Evolutionary conservation across 192 early-diverging fungal species (phyloP).

Genomic region (Coemansia sp.): DNA sequence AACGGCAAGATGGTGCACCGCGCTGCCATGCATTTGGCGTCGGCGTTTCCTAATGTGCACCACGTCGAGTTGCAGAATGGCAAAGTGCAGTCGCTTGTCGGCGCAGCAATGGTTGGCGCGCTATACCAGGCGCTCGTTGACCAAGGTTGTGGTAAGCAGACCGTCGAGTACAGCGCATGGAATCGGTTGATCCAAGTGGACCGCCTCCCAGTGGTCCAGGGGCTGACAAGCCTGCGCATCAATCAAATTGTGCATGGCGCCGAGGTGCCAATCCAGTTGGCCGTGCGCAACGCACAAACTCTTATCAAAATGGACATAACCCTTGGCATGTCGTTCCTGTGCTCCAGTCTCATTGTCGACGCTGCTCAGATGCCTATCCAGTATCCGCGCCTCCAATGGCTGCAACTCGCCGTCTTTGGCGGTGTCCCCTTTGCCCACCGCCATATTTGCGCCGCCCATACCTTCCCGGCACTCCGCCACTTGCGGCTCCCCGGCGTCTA

Average conservation of each 20-base stretch:
- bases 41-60: neutral
- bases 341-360: neutral
- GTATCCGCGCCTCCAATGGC: slow-evolving; percentile 12
- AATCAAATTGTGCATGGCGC: neutral
- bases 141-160: neutral
- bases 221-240: slow-evolving; percentile 1
- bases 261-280: neutral
- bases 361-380: neutral
- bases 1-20: neutral
- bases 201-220: neutral
- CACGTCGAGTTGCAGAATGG: neutral
- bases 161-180: neutral
- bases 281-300: neutral
- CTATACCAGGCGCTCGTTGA: neutral
- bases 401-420: slow-evolving; percentile 9
- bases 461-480: slow-evolving; percentile 15
- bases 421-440: slow-evolving; percentile 10
- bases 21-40: neutral
- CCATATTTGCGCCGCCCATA: neutral
- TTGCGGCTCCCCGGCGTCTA: slow-evolving; percentile 12
- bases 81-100: neutral
- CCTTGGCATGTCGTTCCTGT: neutral
- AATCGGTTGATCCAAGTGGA: neutral
- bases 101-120: neutral
- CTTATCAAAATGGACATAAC: neutral